Evolutionary conservation across 768 basidiomycete genomes (phyloP).

Genomic region (Mycena crocata): DNA sequence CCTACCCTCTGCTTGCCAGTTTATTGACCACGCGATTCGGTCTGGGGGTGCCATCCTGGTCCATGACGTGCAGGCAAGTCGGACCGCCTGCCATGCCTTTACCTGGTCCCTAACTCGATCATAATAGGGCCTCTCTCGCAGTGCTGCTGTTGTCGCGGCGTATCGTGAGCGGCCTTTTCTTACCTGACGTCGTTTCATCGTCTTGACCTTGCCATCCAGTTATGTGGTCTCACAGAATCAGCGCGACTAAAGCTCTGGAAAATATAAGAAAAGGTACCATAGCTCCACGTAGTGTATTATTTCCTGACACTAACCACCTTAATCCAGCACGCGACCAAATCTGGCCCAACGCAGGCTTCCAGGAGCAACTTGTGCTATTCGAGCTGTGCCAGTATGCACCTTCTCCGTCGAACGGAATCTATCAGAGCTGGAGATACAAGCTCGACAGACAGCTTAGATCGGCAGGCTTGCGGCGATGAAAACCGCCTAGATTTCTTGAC

Average conservation of each 20-base stretch:
- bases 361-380: conserved; percentile 82
- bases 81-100: too few species aligned
- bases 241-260: conserved; percentile 68
- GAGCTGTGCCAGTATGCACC: conserved; percentile 79
- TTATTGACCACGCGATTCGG: conserved; percentile 71
- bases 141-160: conserved; percentile 78
- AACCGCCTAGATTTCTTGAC: not conserved
- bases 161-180: conserved; percentile 64
- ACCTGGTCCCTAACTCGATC: not conserved
- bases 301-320: conserved; percentile 11
- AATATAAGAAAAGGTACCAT: conserved; percentile 72
- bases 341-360: conserved; percentile 84
- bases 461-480: conserved; percentile 48
- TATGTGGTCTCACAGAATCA: conserved; percentile 73
- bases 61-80: conserved; percentile 64
- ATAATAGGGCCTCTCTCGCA: conserved; percentile 65
- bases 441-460: conserved; percentile 62
- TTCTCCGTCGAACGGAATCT: conserved; percentile 69
- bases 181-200: conserved; percentile 9
- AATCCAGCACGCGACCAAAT: conserved; percentile 76
- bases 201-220: conserved; percentile 52
- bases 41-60: conserved; percentile 73
- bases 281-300: conserved; percentile 26
- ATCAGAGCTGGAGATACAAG: conserved; percentile 71
- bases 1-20: conserved; percentile 72